phyloP scores from a whole-genome alignment of 2,329 filamentous ascomycete genomes.

The Hymenoscyphus infarciens region DNA sequence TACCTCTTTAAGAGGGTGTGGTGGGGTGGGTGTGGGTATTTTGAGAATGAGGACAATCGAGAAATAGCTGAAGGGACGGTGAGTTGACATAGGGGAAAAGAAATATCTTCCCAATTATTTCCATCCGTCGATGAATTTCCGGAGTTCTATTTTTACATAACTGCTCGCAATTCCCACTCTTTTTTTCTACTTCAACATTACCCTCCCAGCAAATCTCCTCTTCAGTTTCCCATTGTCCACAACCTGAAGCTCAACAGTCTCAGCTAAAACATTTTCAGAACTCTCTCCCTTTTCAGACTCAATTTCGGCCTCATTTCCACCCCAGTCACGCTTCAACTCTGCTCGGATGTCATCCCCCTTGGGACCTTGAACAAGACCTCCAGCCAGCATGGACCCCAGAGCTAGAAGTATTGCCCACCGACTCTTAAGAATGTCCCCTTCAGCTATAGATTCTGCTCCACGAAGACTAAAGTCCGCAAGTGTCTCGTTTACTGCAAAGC shows the following conservation, averaged over 20 bases:
- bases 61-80: no score
- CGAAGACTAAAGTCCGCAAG: not conserved
- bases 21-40: no score
- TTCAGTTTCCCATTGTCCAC: no score
- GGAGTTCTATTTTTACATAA: no score
- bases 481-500: not conserved
- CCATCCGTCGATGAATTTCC: no score
- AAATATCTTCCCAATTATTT: no score
- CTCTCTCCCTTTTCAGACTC: not conserved
- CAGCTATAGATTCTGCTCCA: not conserved
- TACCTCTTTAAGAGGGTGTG: no score
- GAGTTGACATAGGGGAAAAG: no score
- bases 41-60: no score
- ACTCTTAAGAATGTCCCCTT: not conserved
- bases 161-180: no score
- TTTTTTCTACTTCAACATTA: no score
- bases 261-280: constrained; percentile 9
- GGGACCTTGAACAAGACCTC: not conserved
- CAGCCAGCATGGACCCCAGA: not conserved
- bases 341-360: not conserved
- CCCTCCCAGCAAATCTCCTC: no score
- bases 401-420: not conserved
- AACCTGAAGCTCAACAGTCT: not conserved
- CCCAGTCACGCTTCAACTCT: not conserved
- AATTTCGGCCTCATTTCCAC: not conserved